These are phyloP conservation scores for Decorospora gaudefroyi DNA, from an alignment of 2,329 filamentous ascomycete genomes.

Conservation along the genomic window DNA sequence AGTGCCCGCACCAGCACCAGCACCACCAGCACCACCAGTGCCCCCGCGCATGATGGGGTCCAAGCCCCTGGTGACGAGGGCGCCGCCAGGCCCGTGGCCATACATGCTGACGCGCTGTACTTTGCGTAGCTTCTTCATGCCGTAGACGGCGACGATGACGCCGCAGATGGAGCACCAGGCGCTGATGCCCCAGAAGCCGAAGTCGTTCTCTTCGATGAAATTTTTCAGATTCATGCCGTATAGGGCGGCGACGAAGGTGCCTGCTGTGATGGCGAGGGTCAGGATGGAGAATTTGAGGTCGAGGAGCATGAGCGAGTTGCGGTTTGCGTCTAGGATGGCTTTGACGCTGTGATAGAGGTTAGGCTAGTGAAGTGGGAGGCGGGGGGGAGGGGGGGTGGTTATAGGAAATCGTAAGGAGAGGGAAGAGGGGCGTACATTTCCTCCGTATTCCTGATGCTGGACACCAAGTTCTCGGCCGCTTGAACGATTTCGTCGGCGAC, in stretches of 20 bases:
- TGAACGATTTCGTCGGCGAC: slow-evolving; percentile 98
- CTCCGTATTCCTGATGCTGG: slow-evolving; percentile 94
- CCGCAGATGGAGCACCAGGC: slow-evolving; percentile 72
- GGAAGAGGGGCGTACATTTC: slow-evolving; percentile 79
- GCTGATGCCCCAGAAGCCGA: slow-evolving; percentile 81
- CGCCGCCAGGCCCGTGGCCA: slow-evolving; percentile 51
- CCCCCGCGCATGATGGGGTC: no score
- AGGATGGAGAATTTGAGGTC: slow-evolving; percentile 96
- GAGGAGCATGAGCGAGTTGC: slow-evolving; percentile 95
- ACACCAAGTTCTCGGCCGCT: slow-evolving; percentile 88
- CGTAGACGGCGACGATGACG: slow-evolving; percentile 78
- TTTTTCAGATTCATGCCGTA: slow-evolving; percentile 99
- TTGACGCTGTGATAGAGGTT: slow-evolving; percentile 68
- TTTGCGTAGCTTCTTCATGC: slow-evolving; percentile 78
- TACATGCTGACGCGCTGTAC: slow-evolving; percentile 91
- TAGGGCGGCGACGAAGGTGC: slow-evolving; percentile 95
- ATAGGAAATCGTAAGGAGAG: not conserved
- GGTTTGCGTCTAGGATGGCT: slow-evolving; percentile 95
- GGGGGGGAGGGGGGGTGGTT: not conserved
- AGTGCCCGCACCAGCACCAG: no score
- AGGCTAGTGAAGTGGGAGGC: slow-evolving; percentile 9
- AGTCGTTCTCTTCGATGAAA: slow-evolving; percentile 91
- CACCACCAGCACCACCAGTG: no score
- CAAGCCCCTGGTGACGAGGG: slow-evolving; percentile 25
- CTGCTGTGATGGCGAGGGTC: slow-evolving; percentile 90